These are phyloP conservation scores for Rhodotorula graminis DNA, from an alignment of 768 basidiomycete genomes.

Conservation along the genomic window DNA sequence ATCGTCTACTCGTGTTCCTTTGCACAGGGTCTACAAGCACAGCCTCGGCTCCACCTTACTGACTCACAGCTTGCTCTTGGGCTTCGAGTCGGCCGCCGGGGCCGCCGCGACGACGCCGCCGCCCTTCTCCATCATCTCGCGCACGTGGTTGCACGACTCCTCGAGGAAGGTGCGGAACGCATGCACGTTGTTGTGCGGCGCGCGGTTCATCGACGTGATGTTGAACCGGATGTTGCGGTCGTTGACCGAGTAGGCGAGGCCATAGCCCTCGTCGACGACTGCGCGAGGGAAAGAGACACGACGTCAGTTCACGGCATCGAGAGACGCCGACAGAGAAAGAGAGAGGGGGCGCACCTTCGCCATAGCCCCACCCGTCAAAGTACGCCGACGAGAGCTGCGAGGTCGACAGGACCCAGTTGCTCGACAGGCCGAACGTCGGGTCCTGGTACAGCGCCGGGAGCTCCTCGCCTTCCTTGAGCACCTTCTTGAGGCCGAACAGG, in stretches of 20 bases:
- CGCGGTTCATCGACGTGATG: slow-evolving; percentile 56
- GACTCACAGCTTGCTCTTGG: slow-evolving; percentile 22
- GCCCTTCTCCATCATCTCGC: slow-evolving; percentile 68
- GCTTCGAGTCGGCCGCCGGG: slow-evolving; percentile 8
- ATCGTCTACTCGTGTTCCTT: no score
- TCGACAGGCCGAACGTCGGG: slow-evolving; percentile 60
- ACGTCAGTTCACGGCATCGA: background rate
- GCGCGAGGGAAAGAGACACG: no score
- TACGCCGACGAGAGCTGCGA: slow-evolving; percentile 73
- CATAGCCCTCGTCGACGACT: slow-evolving; percentile 40
- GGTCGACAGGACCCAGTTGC: slow-evolving; percentile 90
- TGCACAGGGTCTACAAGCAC: background rate
- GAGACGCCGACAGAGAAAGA: no score
- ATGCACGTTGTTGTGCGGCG: slow-evolving; percentile 52
- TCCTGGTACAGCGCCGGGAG: slow-evolving; percentile 50
- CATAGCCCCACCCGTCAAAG: slow-evolving; percentile 95
- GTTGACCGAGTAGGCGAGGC: slow-evolving; percentile 67
- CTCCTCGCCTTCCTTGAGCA: slow-evolving; percentile 66
- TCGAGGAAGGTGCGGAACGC: slow-evolving; percentile 60
- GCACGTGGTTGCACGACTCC: slow-evolving; percentile 73
- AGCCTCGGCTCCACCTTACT: no score
- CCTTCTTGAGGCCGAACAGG: slow-evolving; percentile 79
- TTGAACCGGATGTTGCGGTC: slow-evolving; percentile 83
- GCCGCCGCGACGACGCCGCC: slow-evolving; percentile 6
- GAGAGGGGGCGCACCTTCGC: slow-evolving; percentile 62